Evolutionary conservation across 192 early-diverging fungal species (phyloP), one percentile per base, ranked within the genome.

Genomic region (Gaertneriomyces semiglobifer): DNA sequence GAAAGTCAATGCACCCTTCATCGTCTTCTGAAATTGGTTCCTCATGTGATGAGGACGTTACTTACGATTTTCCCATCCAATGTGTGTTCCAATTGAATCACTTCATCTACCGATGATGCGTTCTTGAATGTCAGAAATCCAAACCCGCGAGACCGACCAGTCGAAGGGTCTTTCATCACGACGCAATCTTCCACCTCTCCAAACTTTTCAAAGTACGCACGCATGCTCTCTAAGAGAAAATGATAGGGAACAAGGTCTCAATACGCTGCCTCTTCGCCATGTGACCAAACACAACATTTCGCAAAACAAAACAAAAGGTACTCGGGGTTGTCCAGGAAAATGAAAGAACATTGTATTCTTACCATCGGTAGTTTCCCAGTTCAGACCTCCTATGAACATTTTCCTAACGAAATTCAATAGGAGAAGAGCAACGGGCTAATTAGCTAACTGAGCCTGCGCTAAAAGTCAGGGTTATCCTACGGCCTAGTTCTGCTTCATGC

Each of bases 341-440:
- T 60, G 48, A 19, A n/a, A 65, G 25, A 68, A 64, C 55, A 20
- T 58, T 39, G 18, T 11, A 50, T 44, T 44, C 85, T 88, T 88
- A 90, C 89, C 89, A 80, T 89, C 86, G 41, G 89, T 88, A 33
- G 89, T 90, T 69, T 90, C 89, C 88, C 88, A 90, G 73, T 89
- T 90, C 66, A 90, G 74, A 54, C 88, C 89, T 62, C 89, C 89
- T 65, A 89, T 78, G 76, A 90, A 90, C 83, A 90, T 86, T 80
- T 90, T 90, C 75, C 88, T 89, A 87, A n/a, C n/a, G n/a, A 52
- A 19, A 38, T 33, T 16, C 18, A 58, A 18, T 18, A 58, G 14
- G 33, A 14, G 56, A 33, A 58, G 33, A 58, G 33, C 16, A 50
- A 50, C 16, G 33, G 14, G 16, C 56, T 58, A 39, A 58, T 58